These are phyloP conservation scores for Lumnitzera littorea DNA, from an alignment of 345 rosid genomes.

Conservation along the genomic window DNA sequence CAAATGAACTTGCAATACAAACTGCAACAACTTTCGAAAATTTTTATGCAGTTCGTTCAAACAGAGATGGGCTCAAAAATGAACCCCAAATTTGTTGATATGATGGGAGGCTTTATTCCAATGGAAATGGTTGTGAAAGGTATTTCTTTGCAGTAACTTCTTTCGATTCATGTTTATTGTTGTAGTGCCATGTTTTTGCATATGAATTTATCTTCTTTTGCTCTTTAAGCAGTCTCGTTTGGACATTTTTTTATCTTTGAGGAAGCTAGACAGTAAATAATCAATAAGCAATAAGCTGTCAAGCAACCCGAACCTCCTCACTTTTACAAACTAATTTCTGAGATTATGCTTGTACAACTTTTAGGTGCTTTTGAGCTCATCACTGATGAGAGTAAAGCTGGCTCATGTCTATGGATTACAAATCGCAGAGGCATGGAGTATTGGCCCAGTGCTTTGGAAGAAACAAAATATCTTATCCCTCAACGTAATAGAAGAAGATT, in stretches of 20 bases:
- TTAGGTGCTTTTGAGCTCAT: slow-evolving; percentile 92
- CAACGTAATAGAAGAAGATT: slow-evolving; percentile 30
- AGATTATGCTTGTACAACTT: slow-evolving; percentile 3
- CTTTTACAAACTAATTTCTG: neutral
- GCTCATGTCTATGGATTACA: slow-evolving; percentile 87
- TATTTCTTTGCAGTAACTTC: slow-evolving; percentile 8
- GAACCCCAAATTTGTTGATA: slow-evolving; percentile 19
- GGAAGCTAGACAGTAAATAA: no score
- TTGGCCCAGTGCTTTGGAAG: slow-evolving; percentile 77
- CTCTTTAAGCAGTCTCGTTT: neutral
- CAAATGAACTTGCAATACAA: no score
- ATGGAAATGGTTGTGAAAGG: slow-evolving; percentile 79
- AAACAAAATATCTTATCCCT: slow-evolving; percentile 55
- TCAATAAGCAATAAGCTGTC: no score
- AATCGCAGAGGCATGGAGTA: slow-evolving; percentile 85
- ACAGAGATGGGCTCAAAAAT: slow-evolving; percentile 48
- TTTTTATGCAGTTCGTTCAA: slow-evolving; percentile 58
- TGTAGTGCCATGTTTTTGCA: no score
- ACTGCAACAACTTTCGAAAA: neutral
- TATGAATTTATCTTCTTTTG: neutral
- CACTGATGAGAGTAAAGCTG: slow-evolving; percentile 68
- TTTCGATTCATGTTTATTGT: no score
- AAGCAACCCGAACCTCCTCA: no score
- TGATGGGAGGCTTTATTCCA: slow-evolving; percentile 69
- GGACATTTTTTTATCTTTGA: neutral